These are phyloP conservation scores for Cladosporium austrohemisphaericum DNA, from an alignment of 2,329 filamentous ascomycete species.

Conservation along the genomic window DNA sequence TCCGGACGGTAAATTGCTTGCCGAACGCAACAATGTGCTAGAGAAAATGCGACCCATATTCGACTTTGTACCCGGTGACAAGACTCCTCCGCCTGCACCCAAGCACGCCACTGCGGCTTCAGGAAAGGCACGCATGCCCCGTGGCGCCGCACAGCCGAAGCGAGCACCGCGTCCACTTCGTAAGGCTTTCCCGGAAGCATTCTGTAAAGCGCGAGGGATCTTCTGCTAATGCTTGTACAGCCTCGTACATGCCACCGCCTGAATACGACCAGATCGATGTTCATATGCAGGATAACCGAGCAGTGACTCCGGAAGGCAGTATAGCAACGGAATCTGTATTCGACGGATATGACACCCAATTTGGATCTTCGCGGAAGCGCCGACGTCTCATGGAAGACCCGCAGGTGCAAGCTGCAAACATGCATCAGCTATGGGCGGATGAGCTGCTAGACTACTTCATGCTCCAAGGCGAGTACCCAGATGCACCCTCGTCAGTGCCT, in stretches of 20 bases:
- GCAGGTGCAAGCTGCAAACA: constrained; percentile 64
- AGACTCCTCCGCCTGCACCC: constrained; percentile 88
- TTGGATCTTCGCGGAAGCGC: constrained; percentile 63
- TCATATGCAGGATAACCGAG: constrained; percentile 40
- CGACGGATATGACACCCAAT: constrained; percentile 74
- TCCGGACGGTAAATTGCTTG: constrained; percentile 72
- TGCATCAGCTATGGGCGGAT: constrained; percentile 88
- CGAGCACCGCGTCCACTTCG: constrained; percentile 21
- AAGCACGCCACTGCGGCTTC: constrained; percentile 70
- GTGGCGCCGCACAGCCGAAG: constrained; percentile 34
- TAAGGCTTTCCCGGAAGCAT: too few species aligned
- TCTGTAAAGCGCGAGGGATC: neutral
- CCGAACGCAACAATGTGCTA: constrained; percentile 80
- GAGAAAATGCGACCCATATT: constrained; percentile 84
- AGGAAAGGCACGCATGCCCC: constrained; percentile 76
- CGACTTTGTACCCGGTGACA: constrained; percentile 77
- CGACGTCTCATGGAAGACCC: constrained; percentile 62
- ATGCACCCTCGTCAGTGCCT: constrained; percentile 66
- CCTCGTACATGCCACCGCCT: constrained; percentile 12
- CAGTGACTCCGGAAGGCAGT: constrained; percentile 82
- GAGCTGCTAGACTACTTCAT: constrained; percentile 95
- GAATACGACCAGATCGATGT: constrained; percentile 30
- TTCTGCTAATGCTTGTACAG: neutral
- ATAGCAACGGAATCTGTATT: constrained; percentile 81
- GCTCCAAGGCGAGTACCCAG: constrained; percentile 48